Percentiles rank a stretch among this genome's conserved stretches.
These are phyloP conservation scores for Colletotrichum musicola DNA, from an alignment of 2,329 filamentous ascomycete species.

Conservation along the genomic window DNA sequence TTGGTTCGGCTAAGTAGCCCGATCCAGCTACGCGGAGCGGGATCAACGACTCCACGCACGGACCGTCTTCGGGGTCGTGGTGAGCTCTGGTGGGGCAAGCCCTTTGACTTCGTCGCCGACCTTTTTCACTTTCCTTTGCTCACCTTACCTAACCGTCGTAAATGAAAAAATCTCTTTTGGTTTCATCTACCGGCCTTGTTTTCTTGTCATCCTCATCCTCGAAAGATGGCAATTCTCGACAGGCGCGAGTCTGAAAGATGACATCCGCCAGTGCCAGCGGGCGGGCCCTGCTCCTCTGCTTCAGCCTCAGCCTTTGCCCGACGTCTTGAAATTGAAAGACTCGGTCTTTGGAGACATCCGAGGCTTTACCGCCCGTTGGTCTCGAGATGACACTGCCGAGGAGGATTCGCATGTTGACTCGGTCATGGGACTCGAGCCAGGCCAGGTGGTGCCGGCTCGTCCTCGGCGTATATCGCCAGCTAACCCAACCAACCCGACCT, in stretches of 20 bases:
- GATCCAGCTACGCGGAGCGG: background rate
- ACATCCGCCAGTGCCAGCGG: background rate
- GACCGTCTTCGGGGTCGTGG: background rate
- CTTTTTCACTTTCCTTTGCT: constrained; percentile 7
- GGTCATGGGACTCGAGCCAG: too few species aligned
- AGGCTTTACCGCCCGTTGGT: background rate
- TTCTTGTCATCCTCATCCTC: background rate
- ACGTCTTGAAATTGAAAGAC: background rate
- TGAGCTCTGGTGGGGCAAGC: constrained; percentile 2
- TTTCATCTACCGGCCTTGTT: background rate
- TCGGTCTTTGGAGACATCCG: too few species aligned
- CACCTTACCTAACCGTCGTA: background rate
- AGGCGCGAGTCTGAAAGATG: background rate
- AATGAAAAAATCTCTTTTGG: constrained; percentile 6
- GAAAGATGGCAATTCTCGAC: background rate
- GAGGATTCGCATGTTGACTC: background rate
- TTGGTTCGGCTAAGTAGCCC: constrained; percentile 28
- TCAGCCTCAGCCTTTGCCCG: background rate
- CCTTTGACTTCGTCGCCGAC: constrained; percentile 30
- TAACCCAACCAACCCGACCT: background rate
- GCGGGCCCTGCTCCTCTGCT: background rate
- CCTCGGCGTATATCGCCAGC: background rate
- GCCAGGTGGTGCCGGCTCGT: too few species aligned
- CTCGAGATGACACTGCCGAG: background rate
- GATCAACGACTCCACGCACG: background rate